Evolutionary conservation across 2,329 filamentous ascomycete genomes (phyloP).

Genomic region (Aspergillus melleus): DNA sequence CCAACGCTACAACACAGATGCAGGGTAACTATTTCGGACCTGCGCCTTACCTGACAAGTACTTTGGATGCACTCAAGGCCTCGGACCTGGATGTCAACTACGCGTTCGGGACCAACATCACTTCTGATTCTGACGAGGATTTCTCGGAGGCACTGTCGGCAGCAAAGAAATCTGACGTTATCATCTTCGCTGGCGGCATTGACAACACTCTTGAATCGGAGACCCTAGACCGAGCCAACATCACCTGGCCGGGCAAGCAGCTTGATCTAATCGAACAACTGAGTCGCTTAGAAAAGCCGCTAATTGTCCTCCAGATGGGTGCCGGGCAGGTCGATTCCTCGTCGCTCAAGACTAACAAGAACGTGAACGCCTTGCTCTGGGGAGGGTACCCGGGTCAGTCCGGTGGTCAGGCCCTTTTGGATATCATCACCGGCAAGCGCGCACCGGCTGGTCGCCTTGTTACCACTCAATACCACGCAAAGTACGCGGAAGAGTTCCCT

Average conservation of each 20-base stretch:
- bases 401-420: conserved; percentile 43
- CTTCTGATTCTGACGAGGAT: conserved; percentile 27
- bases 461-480: conserved; percentile 39
- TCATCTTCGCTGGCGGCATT: conserved; percentile 45
- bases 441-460: conserved; percentile 44
- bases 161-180: conserved; percentile 37
- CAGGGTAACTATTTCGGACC: conserved; percentile 61
- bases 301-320: conserved; percentile 46
- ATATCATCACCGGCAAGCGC: conserved; percentile 44
- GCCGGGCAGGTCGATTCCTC: conserved; percentile 47
- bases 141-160: conserved; percentile 36
- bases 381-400: conserved; percentile 48
- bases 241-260: conserved; percentile 46
- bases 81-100: conserved; percentile 50
- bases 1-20: conserved; percentile 57
- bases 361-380: conserved; percentile 46
- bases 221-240: conserved; percentile 39
- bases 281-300: conserved; percentile 37
- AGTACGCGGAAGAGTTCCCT: conserved; percentile 45
- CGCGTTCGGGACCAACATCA: conserved; percentile 40
- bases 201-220: conserved; percentile 46
- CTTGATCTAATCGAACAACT: conserved; percentile 42
- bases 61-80: conserved; percentile 53
- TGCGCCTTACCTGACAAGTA: conserved; percentile 57
- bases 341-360: conserved; percentile 37